Evolutionary conservation across 768 basidiomycete species (phyloP), one percentile per base, ranked within the genome.

Genomic region (Termitomyces sp.): DNA sequence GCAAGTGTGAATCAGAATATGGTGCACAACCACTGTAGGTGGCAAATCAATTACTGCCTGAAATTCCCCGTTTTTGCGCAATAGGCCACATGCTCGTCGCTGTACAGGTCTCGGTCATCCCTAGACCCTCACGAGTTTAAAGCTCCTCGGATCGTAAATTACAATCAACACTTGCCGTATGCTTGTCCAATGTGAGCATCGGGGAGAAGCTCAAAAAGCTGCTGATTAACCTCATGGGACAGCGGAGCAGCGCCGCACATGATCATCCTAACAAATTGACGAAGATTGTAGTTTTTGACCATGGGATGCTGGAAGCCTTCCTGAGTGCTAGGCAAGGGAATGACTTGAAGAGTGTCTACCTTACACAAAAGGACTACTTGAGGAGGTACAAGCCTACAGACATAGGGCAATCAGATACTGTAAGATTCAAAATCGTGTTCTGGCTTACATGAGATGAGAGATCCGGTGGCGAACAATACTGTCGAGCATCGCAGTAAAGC

Each of bases 21-120:
- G 43, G 32, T 18, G 39, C 20, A 42, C 32, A 49, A 26, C 43
- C 30, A 13, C n/a, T 59, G 4, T 16, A 37, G 18, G 10, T 5
- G 14, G 8, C 22, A 36, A 12, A 34, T 43, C 18, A n/a, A 70
- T 60, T 62, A 76, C 85, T 77, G 26, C 87, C 88, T 4, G 80
- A 78, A 3, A 76, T 70, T 6, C 84, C 84, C 22, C 82, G 68
- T 57, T 79, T 81, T 33, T 71, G 64, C 4, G 76, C 73, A 6
- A 80, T 71, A 16, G 81, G 70, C 68, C 79, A 81, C 72, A 83
- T 78, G 14, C 76, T 68, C 7, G 80, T 74, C 8, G 80, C 76
- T 0, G 85, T 84, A 56, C 78, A 77, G 0, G 82, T 77, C 65
- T 90, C 88, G 0, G 88, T 89, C 82, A 87, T 80, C 5, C 88